A percentile compares a stretch with the other conserved stretches of the same genome.
These are phyloP conservation scores for peach (Prunus persica) DNA, from an alignment of 306 rosid genomes.

Conservation along the genomic window DNA sequence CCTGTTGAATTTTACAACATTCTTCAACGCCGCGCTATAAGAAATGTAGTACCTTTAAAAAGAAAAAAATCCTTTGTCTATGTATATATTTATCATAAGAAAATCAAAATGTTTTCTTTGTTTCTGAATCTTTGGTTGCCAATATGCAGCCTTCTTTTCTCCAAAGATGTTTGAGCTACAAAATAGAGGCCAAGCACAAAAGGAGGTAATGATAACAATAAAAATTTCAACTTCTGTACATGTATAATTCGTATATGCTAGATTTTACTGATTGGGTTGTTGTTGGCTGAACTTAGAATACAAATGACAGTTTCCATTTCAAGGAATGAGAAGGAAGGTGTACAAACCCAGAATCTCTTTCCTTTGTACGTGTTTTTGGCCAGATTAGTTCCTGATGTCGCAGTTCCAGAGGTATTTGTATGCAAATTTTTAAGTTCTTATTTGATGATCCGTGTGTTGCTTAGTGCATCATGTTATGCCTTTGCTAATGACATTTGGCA, in stretches of 20 bases:
- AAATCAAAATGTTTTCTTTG: neutral
- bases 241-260: neutral
- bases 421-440: constrained; percentile 14
- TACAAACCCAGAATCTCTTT: constrained; percentile 38
- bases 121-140: constrained; percentile 25
- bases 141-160: constrained; percentile 61
- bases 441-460: neutral
- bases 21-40: constrained; percentile 49
- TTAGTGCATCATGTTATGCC: neutral
- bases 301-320: constrained; percentile 56
- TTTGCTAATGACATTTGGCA: neutral
- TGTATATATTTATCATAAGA: neutral
- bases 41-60: constrained; percentile 31
- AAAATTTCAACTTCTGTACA: neutral
- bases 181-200: constrained; percentile 54
- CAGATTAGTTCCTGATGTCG: constrained; percentile 45
- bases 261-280: constrained; percentile 21
- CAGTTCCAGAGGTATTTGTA: constrained; percentile 49
- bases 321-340: constrained; percentile 31
- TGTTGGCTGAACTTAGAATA: constrained; percentile 49
- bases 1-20: constrained; percentile 81
- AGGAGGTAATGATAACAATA: constrained; percentile 46
- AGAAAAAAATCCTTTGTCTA: neutral
- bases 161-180: constrained; percentile 75
- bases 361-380: constrained; percentile 72